These are phyloP conservation scores for Diplocarpon rosae DNA, from an alignment of 2,329 filamentous ascomycete species.

Conservation along the genomic window DNA sequence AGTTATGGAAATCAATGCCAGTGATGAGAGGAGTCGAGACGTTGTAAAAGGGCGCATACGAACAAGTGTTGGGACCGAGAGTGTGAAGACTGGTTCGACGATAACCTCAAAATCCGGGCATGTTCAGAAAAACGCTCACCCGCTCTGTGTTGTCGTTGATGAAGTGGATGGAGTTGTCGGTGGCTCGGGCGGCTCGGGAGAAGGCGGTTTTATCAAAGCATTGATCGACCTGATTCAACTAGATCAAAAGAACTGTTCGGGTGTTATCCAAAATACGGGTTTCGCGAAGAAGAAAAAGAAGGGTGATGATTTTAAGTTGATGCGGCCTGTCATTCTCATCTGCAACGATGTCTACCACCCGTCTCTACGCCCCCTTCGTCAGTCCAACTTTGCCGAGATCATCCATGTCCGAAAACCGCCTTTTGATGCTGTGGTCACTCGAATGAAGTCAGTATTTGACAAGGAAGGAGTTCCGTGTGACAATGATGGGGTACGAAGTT, in stretches of 20 bases:
- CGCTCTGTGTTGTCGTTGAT: conserved; percentile 88
- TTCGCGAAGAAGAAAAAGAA: conserved; percentile 45
- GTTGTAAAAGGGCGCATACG: conserved; percentile 87
- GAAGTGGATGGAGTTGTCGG: conserved; percentile 92
- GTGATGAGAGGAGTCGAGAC: conserved; percentile 80
- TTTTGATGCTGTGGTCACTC: conserved; percentile 70
- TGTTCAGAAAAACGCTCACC: conserved; percentile 63
- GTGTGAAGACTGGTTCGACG: conserved; percentile 61
- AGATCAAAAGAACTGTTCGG: conserved; percentile 66
- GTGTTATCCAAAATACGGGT: conserved; percentile 26
- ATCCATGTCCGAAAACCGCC: conserved; percentile 85
- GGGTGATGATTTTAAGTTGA: conserved; percentile 74
- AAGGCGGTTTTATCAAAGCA: conserved; percentile 92
- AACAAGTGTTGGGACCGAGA: conserved; percentile 88
- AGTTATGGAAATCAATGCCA: conserved; percentile 94
- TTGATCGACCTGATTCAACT: conserved; percentile 79
- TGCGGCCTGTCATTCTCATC: conserved; percentile 83
- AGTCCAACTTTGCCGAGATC: conserved; percentile 75
- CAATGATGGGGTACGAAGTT: conserved; percentile 72
- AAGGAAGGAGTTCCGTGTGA: conserved; percentile 85
- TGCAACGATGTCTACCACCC: conserved; percentile 97
- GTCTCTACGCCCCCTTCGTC: conserved; percentile 74
- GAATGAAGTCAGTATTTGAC: conserved; percentile 75
- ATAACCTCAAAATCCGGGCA: conserved; percentile 42
- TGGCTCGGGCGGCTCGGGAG: conserved; percentile 64